These are phyloP conservation scores for Malassezia sp. DNA, from an alignment of 1,284 basidiomycete genomes.

Conservation along the genomic window DNA sequence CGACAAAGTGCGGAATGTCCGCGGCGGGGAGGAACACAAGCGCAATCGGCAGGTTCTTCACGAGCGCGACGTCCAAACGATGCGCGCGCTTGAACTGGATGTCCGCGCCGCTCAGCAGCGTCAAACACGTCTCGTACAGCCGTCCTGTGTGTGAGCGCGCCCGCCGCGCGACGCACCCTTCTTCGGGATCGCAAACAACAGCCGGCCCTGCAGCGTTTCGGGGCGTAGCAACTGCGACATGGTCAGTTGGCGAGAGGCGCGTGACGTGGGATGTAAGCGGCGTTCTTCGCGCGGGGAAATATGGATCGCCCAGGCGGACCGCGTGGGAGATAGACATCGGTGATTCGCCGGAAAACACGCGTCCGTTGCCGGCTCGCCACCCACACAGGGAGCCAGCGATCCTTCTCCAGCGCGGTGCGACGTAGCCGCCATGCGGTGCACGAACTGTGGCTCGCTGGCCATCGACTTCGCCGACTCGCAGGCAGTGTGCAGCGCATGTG, in stretches of 20 bases:
- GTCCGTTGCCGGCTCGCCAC: too few relatives aligned
- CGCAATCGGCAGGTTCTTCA: conserved; percentile 83
- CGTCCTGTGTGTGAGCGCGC: conserved; percentile 46
- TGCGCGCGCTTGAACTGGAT: conserved; percentile 85
- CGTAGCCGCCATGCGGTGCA: conserved; percentile 30
- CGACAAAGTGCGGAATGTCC: conserved; percentile 97
- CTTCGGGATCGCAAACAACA: conserved; percentile 93
- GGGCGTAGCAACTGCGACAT: conserved; percentile 40
- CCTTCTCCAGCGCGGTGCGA: too few relatives aligned
- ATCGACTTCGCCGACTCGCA: conserved; percentile 36
- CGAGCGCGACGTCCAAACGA: conserved; percentile 80
- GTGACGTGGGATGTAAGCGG: too few relatives aligned
- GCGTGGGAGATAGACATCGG: too few relatives aligned
- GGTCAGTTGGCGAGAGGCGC: background rate
- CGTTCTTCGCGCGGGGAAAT: background rate
- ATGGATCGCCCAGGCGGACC: background rate
- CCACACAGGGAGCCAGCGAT: background rate
- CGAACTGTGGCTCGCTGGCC: conserved; percentile 32
- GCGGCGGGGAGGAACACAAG: conserved; percentile 94
- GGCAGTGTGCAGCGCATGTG: conserved; percentile 40
- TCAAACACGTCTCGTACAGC: conserved; percentile 81
- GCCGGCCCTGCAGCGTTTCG: conserved; percentile 53
- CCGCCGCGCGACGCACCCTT: conserved; percentile 57
- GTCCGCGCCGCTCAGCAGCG: conserved; percentile 70
- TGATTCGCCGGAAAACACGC: too few relatives aligned